Evolutionary conservation across 2,329 filamentous ascomycete genomes (phyloP).

Genomic region (Fusarium sp.): DNA sequence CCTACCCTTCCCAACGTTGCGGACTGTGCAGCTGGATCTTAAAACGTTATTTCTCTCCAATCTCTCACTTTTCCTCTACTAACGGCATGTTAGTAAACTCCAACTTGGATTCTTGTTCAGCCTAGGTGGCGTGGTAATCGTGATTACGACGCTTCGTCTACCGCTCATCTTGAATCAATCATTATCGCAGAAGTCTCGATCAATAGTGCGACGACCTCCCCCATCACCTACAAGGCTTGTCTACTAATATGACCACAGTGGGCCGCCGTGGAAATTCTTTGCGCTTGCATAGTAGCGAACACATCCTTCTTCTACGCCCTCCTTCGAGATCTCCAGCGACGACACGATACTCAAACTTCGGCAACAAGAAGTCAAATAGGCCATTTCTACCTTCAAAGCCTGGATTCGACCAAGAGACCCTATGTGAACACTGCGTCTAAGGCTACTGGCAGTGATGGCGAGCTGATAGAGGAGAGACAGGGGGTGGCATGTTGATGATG

Average conservation of each 20-base stretch:
- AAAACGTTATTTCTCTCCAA: neutral
- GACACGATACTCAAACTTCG: conserved; percentile 28
- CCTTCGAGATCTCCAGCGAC: conserved; percentile 40
- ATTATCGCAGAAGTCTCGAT: conserved; percentile 42
- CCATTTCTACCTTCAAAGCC: conserved; percentile 8
- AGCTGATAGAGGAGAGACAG: neutral
- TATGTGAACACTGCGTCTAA: neutral
- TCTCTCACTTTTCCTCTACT: neutral
- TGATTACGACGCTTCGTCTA: conserved; percentile 40
- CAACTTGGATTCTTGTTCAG: conserved; percentile 38
- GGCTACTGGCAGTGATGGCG: neutral
- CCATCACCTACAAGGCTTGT: neutral
- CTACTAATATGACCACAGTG: conserved; percentile 25
- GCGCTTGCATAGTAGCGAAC: conserved; percentile 46
- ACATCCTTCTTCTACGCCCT: conserved; percentile 46
- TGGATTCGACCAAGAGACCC: neutral
- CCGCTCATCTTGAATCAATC: conserved; percentile 42
- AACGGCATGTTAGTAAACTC: conserved; percentile 4
- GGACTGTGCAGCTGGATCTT: conserved; percentile 5
- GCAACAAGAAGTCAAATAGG: neutral
- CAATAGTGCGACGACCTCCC: conserved; percentile 38
- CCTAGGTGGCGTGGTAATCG: conserved; percentile 37
- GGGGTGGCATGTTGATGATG: neutral
- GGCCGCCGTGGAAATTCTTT: conserved; percentile 47
- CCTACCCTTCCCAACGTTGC: conserved; percentile 41